These are phyloP conservation scores for Sporothrix luriei DNA, from an alignment of 2,329 filamentous ascomycete genomes.

Conservation along the genomic window DNA sequence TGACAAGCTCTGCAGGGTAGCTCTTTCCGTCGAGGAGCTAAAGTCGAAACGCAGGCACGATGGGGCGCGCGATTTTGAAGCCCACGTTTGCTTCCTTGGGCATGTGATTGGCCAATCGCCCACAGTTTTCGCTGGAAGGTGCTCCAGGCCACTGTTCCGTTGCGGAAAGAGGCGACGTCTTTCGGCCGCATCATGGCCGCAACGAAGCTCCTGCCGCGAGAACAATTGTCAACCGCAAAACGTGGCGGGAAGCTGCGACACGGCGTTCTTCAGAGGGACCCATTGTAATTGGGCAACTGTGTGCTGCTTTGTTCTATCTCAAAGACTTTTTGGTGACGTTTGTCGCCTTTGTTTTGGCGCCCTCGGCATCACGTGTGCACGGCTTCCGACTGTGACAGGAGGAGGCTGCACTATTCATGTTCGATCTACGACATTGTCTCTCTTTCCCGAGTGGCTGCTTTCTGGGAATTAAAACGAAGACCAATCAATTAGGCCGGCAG, in stretches of 20 bases:
- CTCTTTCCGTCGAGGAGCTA: neutral
- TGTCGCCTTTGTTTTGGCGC: neutral
- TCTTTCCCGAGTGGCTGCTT: neutral
- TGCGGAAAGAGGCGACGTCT: neutral
- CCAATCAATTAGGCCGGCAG: conserved; percentile 8
- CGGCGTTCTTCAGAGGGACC: conserved; percentile 1
- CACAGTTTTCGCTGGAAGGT: neutral
- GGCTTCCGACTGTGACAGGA: conserved; percentile 20
- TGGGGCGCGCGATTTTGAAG: conserved; percentile 28
- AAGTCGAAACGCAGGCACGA: conserved; percentile 18
- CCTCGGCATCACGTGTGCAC: conserved; percentile 27
- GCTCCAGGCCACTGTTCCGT: no score
- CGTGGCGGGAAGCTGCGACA: neutral
- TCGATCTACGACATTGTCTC: no score
- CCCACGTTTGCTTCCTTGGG: conserved; percentile 17
- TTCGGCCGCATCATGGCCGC: neutral
- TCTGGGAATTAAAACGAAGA: neutral
- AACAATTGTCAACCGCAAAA: neutral
- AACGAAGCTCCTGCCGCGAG: conserved; percentile 15
- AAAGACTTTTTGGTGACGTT: neutral
- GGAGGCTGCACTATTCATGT: neutral
- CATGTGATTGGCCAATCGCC: conserved; percentile 31
- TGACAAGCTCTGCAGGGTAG: neutral
- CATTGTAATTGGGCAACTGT: neutral
- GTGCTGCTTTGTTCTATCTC: neutral